Evolutionary conservation across 805 yeast genomes (phyloP), one percentile per base, ranked within the genome.

Genomic region (Yueomyces sinensis): DNA sequence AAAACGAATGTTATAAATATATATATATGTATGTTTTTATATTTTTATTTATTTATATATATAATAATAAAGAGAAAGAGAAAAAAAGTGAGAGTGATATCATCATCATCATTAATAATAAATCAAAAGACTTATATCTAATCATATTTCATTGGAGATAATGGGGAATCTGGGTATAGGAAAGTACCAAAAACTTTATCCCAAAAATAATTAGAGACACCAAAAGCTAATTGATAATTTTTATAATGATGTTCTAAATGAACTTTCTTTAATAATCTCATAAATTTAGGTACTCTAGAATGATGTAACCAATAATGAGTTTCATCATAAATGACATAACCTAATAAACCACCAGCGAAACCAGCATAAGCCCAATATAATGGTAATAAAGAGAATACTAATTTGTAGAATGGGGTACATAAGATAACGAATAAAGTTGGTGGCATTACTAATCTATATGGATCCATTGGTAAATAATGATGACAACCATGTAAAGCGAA

Each of bases 171-270:
- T 11, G 53, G 63, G 31, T 70, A 67, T 49, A 84, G 65, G 44
- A 75, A 78, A 29, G 97, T 89, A 38, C 81, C 82, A 56, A 91
- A 91, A 9, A 91, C 82, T 19, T 62, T 70, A 58, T 91, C 98
- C 98, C 98, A 91, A 61, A 83, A 83, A 61, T 73, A 76, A 41
- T 86, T 72, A 22, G 97, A 84, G 42, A 91, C 97, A 46, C 99
- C 99, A 47, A 87, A 91, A 1, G 97, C 99, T 47, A 87, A 63
- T 60, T 93, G 94, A 59, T 83, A 91, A 61, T 91, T 89, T 65
- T 89, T 87, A 67, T 91, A 91, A 56, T 91, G 99, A 60, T 91
- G 99, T 58, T 89, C 97, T 60, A 91, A 70, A 58, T 91, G 99
- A 55, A 84, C 78, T 33, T 81, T 82, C 61, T 91, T 91, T 52